Conservation (phyloP, 2,329 filamentous ascomycete species). For the Piedraia hortae region DNA sequence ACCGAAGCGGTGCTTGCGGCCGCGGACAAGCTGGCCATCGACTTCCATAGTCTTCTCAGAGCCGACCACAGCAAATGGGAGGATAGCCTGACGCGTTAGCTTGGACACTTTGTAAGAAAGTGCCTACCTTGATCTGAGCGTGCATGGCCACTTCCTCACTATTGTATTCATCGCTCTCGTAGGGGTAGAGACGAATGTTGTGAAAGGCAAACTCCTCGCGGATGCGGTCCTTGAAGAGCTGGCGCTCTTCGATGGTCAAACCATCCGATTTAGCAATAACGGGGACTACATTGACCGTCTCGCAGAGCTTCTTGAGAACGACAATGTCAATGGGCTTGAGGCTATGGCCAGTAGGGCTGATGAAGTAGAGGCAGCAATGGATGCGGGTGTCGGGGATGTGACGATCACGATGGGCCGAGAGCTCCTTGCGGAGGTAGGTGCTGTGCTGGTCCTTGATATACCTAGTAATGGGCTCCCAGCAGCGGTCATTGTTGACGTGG, state of each 20-base stretch:
- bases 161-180: slow-evolving; percentile 97
- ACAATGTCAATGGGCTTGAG: slow-evolving; percentile 99
- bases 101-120: slow-evolving; percentile 1
- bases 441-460: slow-evolving; percentile 99
- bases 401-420: slow-evolving; percentile 92
- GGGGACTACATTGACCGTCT: slow-evolving; percentile 96
- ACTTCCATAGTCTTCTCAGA: slow-evolving; percentile 96
- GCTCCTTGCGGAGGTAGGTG: slow-evolving; percentile 94
- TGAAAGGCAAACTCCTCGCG: slow-evolving; percentile 99
- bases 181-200: slow-evolving; percentile 99
- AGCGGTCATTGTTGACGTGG: slow-evolving; percentile 98
- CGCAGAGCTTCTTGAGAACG: slow-evolving; percentile 95
- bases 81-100: slow-evolving; percentile 38
- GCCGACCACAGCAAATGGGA: slow-evolving; percentile 92
- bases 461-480: slow-evolving; percentile 99
- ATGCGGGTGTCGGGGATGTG: slow-evolving; percentile 99
- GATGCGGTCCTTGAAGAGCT: slow-evolving; percentile 89
- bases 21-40: slow-evolving; percentile 74
- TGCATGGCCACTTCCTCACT: slow-evolving; percentile 87
- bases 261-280: slow-evolving; percentile 98
- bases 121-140: slow-evolving; percentile 71
- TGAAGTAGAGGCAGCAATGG: slow-evolving; percentile 99
- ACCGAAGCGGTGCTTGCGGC: slow-evolving; percentile 96
- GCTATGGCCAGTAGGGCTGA: slow-evolving; percentile 91
- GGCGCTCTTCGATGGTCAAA: slow-evolving; percentile 80